phyloP scores from a whole-genome alignment of 2,329 filamentous ascomycete species.

The Paramyrothecium roridum region DNA sequence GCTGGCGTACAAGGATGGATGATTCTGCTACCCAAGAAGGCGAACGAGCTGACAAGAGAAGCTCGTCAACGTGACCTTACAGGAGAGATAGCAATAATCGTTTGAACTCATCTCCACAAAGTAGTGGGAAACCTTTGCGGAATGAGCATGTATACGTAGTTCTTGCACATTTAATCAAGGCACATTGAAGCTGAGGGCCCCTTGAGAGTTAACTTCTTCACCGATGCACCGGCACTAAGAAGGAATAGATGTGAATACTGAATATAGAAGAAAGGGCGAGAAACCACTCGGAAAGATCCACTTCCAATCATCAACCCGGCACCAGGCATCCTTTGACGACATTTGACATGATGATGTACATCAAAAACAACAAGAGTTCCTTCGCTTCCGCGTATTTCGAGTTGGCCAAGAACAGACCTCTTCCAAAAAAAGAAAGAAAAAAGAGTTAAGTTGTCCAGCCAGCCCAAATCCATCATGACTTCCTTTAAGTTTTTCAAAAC shows the following conservation, averaged over 20 bases:
- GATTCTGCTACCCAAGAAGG: too few species aligned
- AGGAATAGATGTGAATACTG: slow-evolving; percentile 2
- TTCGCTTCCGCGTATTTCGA: too few species aligned
- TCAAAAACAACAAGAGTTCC: slow-evolving; percentile 11
- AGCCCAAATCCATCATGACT: not conserved
- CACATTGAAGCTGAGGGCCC: not conserved
- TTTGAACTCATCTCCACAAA: not conserved
- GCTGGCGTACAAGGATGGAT: too few species aligned
- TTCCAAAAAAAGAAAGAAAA: slow-evolving; percentile 8
- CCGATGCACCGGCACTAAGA: not conserved
- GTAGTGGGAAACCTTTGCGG: not conserved
- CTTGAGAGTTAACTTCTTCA: not conserved
- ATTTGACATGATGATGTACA: slow-evolving; percentile 9
- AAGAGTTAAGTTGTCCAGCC: too few species aligned
- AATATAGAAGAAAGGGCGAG: not conserved
- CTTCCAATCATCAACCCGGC: slow-evolving; percentile 1
- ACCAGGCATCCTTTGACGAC: slow-evolving; percentile 14
- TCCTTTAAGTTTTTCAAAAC: not conserved
- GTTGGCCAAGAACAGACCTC: too few species aligned
- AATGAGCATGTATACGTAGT: not conserved
- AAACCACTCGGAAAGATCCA: not conserved
- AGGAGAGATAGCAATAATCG: too few species aligned
- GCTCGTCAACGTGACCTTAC: too few species aligned
- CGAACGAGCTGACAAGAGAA: too few species aligned
- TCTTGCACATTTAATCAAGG: too few species aligned